Base-by-base conservation (phyloP, 495 filamentous ascomycete species). In the Daldinia vernicosa region DNA sequence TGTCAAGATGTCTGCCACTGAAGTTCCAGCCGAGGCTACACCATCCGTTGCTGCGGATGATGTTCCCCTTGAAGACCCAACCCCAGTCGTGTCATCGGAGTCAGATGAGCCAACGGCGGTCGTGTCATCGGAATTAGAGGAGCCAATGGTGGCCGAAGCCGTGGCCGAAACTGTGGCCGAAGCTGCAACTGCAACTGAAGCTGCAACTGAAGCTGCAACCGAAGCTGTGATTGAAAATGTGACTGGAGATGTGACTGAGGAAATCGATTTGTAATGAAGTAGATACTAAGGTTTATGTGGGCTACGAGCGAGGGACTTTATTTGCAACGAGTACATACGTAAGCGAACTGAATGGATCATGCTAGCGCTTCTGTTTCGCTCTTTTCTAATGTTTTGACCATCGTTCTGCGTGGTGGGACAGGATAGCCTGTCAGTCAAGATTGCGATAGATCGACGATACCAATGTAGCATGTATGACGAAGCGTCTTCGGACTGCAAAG, bases 401-500 rank as follows among this genome's bases (percentile, higher is more conserved):
- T 67, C 39, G 50, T 60, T 60, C 56, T 64, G 66, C 37, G 70
- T 35, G 60, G 69, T 30, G 65, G 69, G 57, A 35, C n/a, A 35
- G 50, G 55, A 40, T 24, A 40, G 35, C 59, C 45, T 64, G 51
- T 51, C 26, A 58, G 47, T 74, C 50, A 60, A 70, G 63, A 75
- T 72, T 72, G 71, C 50, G 54, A 70, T 76, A 76, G 71, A 74
- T 62, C 71, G 58, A 72, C 68, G 75, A 76, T 76, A 76, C 75
- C 75, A 76, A 68, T 62, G 62, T 65, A 75, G 75, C 62, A 71
- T 56, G 14, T 65, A 47, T 55, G 35, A 58, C 22, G 32, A 19
- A 28, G 28, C 52, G 30, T 52, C 19, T 28, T 15, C 26, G n/a
- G 15, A 55, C 52, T 28, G 28, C 52, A 12, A 6, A 19, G 15